Evolutionary conservation across 441 rosid genomes (phyloP), one percentile per base, ranked within the genome.

Genomic region (Monsonia emarginata): DNA sequence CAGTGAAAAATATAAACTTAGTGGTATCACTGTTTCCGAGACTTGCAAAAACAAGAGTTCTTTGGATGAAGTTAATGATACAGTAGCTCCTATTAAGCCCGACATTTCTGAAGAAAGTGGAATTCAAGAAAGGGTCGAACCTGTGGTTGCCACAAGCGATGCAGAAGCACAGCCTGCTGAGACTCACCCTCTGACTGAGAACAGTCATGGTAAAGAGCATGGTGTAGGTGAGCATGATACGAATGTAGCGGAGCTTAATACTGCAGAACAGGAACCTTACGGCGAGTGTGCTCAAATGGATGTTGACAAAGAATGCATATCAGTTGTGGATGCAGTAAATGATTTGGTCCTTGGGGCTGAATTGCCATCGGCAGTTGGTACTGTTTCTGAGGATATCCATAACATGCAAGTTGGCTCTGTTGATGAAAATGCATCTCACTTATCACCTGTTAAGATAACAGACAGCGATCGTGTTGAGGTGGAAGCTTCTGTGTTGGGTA

Each of bases 1-100:
- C 42, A 74, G 74, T 76, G 90, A 81, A 81, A 72, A 79, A 61
- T 80, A 85, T 81, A 97, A 95, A 75, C 75, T 85, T 64, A 84
- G 90, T 66, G 74, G 82, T 73, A 81, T 86, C 66, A 75, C 32
- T 69, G 64, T 87, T 71, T 79, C 73, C 19, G 84, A 83, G 77
- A 72, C 66, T 65, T 80, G 71, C 67, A 79, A 76, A 62, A 69
- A 44, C 67, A 68, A 68, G 75, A 64, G 74, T 75, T 79, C 81
- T 71, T 66, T 73, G 70, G 85, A 83, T 74, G 76, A 63, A 31
- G 69, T 72, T 18, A 74, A 78, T 74, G 71, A 77, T 60, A 64
- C 30, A 40, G 87, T 74, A 75, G 78, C 79, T 63, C 76, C 82
- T 65, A 71, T 67, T 59, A 65, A 69, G 73, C 78, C 74, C 67